Conservation (phyloP, 768 basidiomycete species). For the Russula sp. region DNA sequence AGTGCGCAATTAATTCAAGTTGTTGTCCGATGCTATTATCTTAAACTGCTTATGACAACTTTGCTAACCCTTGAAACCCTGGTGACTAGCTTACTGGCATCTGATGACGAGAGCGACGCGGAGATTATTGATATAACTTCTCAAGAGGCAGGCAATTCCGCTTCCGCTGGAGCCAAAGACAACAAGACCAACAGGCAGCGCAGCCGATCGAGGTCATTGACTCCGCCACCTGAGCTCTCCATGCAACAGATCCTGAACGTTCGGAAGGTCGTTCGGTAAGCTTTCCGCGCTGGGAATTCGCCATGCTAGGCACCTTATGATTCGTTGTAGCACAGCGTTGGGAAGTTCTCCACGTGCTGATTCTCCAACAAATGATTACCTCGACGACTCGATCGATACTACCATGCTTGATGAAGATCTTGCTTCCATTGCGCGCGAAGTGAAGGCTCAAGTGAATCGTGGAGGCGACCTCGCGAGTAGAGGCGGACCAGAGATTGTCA, state of each 20-base stretch:
- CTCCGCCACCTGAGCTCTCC: constrained; percentile 64
- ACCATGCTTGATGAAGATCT: constrained; percentile 59
- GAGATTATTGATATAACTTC: constrained; percentile 35
- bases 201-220: constrained; percentile 66
- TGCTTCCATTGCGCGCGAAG: constrained; percentile 45
- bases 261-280: constrained; percentile 54
- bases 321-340: constrained; percentile 42
- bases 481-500: constrained; percentile 37
- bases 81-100: constrained; percentile 31
- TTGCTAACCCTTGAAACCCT: background rate
- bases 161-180: constrained; percentile 27
- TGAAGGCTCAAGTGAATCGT: constrained; percentile 29
- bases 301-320: constrained; percentile 8
- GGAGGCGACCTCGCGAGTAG: constrained; percentile 23
- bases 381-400: constrained; percentile 44
- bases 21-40: background rate
- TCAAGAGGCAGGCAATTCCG: constrained; percentile 27
- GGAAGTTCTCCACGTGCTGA: constrained; percentile 36
- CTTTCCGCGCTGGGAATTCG: background rate
- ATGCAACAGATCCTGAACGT: constrained; percentile 50
- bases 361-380: constrained; percentile 42
- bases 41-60: background rate
- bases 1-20: background rate
- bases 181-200: constrained; percentile 35
- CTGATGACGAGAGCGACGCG: constrained; percentile 43